These are phyloP conservation scores for Fraxinus nigra DNA, from an alignment of 305 asterid genomes.

Conservation along the genomic window DNA sequence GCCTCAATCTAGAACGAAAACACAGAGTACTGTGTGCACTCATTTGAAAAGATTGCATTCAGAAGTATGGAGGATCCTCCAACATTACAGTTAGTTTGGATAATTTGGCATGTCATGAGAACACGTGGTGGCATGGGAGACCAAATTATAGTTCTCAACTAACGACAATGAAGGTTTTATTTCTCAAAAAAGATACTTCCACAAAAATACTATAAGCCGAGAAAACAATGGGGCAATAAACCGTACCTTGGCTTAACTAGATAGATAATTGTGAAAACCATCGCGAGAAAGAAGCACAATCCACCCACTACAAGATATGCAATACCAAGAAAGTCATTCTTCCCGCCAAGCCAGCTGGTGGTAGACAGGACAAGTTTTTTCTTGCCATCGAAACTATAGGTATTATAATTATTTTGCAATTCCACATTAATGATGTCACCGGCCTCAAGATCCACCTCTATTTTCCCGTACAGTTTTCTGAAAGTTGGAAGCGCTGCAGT, in stretches of 20 bases:
- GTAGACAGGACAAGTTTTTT: conserved; percentile 69
- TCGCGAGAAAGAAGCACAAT: conserved; percentile 49
- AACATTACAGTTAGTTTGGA: neutral
- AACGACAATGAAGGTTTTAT: neutral
- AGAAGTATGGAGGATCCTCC: neutral
- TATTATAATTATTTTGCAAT: conserved; percentile 56
- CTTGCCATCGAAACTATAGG: conserved; percentile 58
- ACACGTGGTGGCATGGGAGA: neutral
- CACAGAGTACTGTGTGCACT: neutral
- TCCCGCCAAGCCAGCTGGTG: conserved; percentile 77
- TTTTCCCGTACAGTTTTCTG: conserved; percentile 68
- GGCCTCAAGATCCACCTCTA: conserved; percentile 51
- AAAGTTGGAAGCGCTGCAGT: conserved; percentile 73
- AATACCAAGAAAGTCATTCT: conserved; percentile 59
- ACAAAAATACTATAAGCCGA: neutral
- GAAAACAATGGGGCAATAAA: neutral
- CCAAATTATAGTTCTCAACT: neutral
- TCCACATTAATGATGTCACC: conserved; percentile 39
- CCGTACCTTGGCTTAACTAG: conserved; percentile 59
- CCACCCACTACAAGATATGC: conserved; percentile 64
- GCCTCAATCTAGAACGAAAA: neutral
- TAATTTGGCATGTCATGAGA: neutral
- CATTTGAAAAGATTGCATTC: neutral
- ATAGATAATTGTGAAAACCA: conserved; percentile 43
- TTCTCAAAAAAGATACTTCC: neutral